phyloP scores from a whole-genome alignment of 129 eudicot genomes.

The Erigeron canadensis region DNA sequence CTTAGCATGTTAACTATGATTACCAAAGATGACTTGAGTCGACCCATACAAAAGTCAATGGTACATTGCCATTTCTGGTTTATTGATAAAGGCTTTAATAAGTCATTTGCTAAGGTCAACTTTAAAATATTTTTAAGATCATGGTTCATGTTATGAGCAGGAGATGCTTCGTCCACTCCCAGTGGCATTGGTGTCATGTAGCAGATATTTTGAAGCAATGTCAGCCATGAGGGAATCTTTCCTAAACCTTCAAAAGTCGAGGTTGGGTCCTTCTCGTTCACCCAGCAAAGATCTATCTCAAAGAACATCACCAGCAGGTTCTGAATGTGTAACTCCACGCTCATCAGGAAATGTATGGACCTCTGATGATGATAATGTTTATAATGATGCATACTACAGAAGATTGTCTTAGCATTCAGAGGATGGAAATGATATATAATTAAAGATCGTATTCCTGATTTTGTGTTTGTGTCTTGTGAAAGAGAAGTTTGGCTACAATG shows the following conservation, averaged over 20 bases:
- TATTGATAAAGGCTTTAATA: too few species aligned
- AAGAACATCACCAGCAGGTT: conserved; percentile 33
- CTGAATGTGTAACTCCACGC: conserved; percentile 63
- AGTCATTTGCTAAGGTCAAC: too few species aligned
- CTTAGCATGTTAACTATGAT: too few species aligned
- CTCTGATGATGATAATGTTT: conserved; percentile 42
- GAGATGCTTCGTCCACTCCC: conserved; percentile 96
- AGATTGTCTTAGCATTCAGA: conserved; percentile 49
- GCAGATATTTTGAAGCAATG: conserved; percentile 88
- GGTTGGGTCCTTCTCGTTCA: conserved; percentile 42
- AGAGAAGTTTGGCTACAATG: not conserved
- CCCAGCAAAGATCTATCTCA: conserved; percentile 41
- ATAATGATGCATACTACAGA: conserved; percentile 32
- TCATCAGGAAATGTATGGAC: conserved; percentile 49
- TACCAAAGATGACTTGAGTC: too few species aligned
- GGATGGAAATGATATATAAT: conserved; percentile 25
- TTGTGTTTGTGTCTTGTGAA: not conserved
- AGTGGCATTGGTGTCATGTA: conserved; percentile 82
- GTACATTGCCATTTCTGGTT: too few species aligned
- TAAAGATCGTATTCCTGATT: not conserved
- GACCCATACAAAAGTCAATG: too few species aligned
- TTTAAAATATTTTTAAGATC: not conserved
- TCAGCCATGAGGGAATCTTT: conserved; percentile 95
- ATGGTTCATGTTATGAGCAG: conserved; percentile 34
- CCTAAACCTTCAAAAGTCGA: conserved; percentile 67